Evolutionary conservation across 2,329 filamentous ascomycete genomes (phyloP), one percentile per base, ranked within the genome.

Genomic region (Penicillium nordicum): DNA sequence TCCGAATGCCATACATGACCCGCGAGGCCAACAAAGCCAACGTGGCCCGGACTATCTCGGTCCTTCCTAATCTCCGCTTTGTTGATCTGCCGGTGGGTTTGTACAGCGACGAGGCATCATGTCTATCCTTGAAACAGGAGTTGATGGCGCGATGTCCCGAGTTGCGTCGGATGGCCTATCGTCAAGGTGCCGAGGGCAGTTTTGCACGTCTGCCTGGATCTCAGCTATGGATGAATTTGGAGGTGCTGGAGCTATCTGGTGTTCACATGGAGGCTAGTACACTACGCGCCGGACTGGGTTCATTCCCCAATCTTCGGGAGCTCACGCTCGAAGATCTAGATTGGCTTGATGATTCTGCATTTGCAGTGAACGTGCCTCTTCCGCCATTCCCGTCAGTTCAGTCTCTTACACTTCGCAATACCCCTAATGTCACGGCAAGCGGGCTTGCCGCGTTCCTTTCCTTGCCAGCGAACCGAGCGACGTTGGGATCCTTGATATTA

Each of bases 1-100:
- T 97, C 67, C 96, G 96, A 78, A 86, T 91, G 57, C 91, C 93
- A 7, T 97, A 96, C 74, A 97, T 97, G 93, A 88, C 93, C 52
- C 86, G 93, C 56, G 91, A 97, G 77, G 89, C 89, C 1, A 89
- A 84, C 71, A 91, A 94, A 71, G 83, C 89, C 52, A 89, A 93
- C 61, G 83, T 97, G 47, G 92, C 93, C 10, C 86, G 92, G 49
- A 90, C 89, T 27, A 88, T 97, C 46, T 90, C 91, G 37, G 89
- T 92, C 25, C 81, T 93, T 42, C 90, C 91, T 30, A 92, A 93
- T 68, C 79, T 97, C 43, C 88, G 85, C 71, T 97, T 94, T 72
- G 88, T 96, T 63, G 93, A 97, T 74, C 82, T 97, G 8, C 93
- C 93, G 5, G 89, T 94, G 63, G 92, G 91, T 48, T 84, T 96